Percentiles rank a stretch among this genome's conserved stretches.
Evolutionary conservation across 1,284 basidiomycete species (phyloP).

Genomic region (Nidula niveotomentosa): DNA sequence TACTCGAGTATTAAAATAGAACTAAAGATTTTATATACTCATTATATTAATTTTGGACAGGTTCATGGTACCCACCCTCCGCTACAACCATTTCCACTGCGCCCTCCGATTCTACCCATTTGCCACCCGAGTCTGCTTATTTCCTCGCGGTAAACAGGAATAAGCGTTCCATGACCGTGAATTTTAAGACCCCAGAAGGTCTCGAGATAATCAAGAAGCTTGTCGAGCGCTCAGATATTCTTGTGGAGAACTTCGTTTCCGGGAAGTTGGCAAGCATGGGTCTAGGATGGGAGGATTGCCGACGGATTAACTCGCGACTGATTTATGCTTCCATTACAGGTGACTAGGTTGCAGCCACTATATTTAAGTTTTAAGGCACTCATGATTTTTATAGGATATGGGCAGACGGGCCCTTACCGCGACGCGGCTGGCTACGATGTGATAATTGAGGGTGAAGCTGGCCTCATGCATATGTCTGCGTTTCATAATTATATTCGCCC

Average conservation of each 20-base stretch:
- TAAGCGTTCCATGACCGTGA: constrained; percentile 83
- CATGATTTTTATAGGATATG: constrained; percentile 66
- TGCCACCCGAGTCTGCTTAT: constrained; percentile 92
- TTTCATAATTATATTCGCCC: not conserved
- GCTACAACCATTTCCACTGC: constrained; percentile 57
- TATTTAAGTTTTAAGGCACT: constrained; percentile 11
- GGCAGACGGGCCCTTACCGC: constrained; percentile 89
- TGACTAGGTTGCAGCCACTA: constrained; percentile 16
- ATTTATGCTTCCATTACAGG: constrained; percentile 93
- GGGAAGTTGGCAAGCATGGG: constrained; percentile 87
- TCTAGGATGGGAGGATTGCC: constrained; percentile 84
- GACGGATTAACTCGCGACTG: constrained; percentile 76
- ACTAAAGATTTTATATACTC: constrained; percentile 1
- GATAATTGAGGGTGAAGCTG: constrained; percentile 88
- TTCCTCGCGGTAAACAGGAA: constrained; percentile 90
- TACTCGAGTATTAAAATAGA: not conserved
- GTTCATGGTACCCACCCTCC: constrained; percentile 80
- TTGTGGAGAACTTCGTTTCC: constrained; percentile 87
- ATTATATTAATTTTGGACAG: constrained; percentile 30
- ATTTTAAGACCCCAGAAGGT: constrained; percentile 82
- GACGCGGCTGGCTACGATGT: constrained; percentile 90
- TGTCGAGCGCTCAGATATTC: constrained; percentile 76
- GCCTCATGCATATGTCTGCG: constrained; percentile 89
- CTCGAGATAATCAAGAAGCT: constrained; percentile 78
- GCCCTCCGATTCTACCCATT: constrained; percentile 52